A percentile compares a stretch with the other conserved stretches of the same genome.
These are phyloP conservation scores for Elsinoe fawcettii DNA, from an alignment of 2,329 filamentous ascomycete genomes.

Conservation along the genomic window DNA sequence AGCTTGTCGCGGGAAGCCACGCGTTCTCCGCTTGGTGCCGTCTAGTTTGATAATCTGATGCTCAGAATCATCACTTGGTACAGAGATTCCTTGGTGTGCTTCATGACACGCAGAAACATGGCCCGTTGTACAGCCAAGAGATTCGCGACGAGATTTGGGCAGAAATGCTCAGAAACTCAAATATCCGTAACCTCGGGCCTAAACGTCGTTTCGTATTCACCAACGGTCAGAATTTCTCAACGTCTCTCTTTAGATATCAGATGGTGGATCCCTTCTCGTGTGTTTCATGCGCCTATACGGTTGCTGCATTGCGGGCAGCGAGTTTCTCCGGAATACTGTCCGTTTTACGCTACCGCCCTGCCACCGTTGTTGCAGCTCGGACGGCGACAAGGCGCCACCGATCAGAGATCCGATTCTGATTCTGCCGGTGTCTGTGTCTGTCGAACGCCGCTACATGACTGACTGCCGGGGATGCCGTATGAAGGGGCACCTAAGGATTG, in stretches of 20 bases:
- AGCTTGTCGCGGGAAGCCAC: slow-evolving; percentile 7
- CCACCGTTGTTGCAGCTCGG: background rate
- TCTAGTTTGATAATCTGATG: background rate
- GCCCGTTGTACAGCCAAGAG: background rate
- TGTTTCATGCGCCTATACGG: background rate
- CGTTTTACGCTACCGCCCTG: background rate
- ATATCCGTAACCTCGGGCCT: background rate
- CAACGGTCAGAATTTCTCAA: background rate
- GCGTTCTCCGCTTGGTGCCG: slow-evolving; percentile 1
- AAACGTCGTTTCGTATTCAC: background rate
- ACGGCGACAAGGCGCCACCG: background rate
- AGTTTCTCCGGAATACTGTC: background rate
- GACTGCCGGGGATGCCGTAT: background rate
- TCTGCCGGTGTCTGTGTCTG: background rate
- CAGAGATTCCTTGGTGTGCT: background rate
- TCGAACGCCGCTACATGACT: background rate
- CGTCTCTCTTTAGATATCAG: background rate
- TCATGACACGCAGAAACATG: background rate
- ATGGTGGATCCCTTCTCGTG: background rate
- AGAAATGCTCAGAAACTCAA: background rate
- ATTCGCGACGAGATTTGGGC: background rate
- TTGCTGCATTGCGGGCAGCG: background rate
- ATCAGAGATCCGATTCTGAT: background rate
- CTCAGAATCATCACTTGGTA: background rate
- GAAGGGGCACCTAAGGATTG: background rate